phyloP scores from a whole-genome alignment of 768 basidiomycete species.

The Kwoniella botswanensis region DNA sequence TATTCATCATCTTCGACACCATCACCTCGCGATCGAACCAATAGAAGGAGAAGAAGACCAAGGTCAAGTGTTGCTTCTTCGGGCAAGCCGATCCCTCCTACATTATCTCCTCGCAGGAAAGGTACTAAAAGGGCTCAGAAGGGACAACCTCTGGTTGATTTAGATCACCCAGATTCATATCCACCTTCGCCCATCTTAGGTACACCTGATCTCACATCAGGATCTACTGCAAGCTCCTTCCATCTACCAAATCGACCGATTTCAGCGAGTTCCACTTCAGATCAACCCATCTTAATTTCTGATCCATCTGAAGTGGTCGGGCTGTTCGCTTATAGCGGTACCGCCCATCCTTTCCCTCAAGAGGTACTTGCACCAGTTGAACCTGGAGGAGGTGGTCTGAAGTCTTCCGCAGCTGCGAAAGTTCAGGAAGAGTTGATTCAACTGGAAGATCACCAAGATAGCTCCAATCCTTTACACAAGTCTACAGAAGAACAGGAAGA shows the following conservation, averaged over 20 bases:
- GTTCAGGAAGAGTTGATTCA: constrained; percentile 2
- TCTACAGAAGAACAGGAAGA: not conserved
- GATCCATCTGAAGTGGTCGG: constrained; percentile 1
- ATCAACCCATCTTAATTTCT: constrained; percentile 9
- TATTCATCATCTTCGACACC: not conserved
- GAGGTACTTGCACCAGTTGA: not conserved
- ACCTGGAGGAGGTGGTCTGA: not conserved
- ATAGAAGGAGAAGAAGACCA: not conserved
- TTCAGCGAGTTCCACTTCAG: not conserved
- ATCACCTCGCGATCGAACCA: not conserved
- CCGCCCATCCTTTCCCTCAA: constrained; percentile 13
- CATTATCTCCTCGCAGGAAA: not conserved
- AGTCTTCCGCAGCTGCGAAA: not conserved
- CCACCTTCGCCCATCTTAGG: constrained; percentile 6
- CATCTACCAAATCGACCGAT: not conserved
- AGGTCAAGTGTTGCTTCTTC: not conserved
- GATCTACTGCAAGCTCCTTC: not conserved
- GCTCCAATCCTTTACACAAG: not conserved
- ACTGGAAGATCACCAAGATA: constrained; percentile 3
- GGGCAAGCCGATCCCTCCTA: not conserved
- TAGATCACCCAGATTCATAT: not conserved
- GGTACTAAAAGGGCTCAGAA: not conserved
- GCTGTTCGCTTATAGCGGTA: constrained; percentile 6
- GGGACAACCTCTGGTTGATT: not conserved
- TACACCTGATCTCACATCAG: constrained; percentile 24